Base-by-base conservation (phyloP, 495 filamentous ascomycete species). In the Trichodelitschia bisporula region DNA sequence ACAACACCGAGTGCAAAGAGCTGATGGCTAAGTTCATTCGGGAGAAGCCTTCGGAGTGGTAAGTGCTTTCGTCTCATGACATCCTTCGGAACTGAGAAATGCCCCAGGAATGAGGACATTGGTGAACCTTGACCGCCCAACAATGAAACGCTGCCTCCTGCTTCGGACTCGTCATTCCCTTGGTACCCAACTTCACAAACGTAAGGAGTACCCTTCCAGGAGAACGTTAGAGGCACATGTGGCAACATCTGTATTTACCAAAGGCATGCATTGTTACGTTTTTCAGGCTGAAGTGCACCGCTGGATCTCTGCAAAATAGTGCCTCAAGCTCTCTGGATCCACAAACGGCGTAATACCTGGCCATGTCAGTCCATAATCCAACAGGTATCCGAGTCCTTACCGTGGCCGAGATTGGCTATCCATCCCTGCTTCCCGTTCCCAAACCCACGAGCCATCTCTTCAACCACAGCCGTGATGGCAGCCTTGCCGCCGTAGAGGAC, bases 301-400 rank as follows among this genome's bases (percentile, higher is more conserved):
- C 4, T 89, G 77, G 33, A 93, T 68, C 51, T 97, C 89, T 49
- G 89, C 57, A 37, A 95, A 89, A 61, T 71, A 97, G 56, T 84
- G 89, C 44, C 63, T 77, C 33, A 97, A 56, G 47, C 92, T 68
- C 23, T 93, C 80, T 2, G 86, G 86, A 36, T 91, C 69, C 16
- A 95, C 86, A 34, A 77, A 71, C 2, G 89, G 86, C 13, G 89
- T 95, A 32, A 97, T 77, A 38, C 78, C 75, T 80, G 31, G 21
- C 15, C 4, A 2, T 4, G 31, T 45, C 18, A 42, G 33, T 10
- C 2, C 11, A 13, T 11, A 35, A 26, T 19, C 9, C 14, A 8
- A 29, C 16, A 15, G 27, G 15, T 6, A 15, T 10, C 15, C 9
- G 8, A 29, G 8, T 15, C 9, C 12, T 39, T 57, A 80, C 82